A percentile compares a stretch with the other conserved stretches of the same genome.
Evolutionary conservation across 2,329 filamentous ascomycete species (phyloP).

Genomic region (Cordyceps fumosorosea): DNA sequence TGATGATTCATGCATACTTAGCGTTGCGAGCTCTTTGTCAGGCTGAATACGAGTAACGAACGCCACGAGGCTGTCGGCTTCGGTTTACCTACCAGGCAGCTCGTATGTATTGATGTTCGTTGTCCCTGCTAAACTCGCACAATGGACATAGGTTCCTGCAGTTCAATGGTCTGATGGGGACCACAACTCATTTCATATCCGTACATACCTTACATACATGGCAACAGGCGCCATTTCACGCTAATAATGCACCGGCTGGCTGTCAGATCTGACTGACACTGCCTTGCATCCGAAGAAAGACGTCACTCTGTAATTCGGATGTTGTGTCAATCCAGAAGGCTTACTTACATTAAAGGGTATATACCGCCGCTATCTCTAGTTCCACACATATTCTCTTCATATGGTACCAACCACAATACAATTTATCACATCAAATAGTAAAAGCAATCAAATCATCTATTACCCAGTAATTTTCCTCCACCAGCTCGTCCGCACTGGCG

Average conservation of each 20-base stretch:
- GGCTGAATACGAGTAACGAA: no score
- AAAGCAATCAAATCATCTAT: neutral
- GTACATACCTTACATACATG: no score
- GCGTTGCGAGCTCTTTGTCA: no score
- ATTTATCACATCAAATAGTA: slow-evolving; percentile 5
- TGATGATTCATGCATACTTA: neutral
- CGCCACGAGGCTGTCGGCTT: neutral
- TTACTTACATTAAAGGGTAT: neutral
- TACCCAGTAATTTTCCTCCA: slow-evolving; percentile 15
- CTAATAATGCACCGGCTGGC: neutral
- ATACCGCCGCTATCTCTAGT: neutral
- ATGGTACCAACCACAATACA: slow-evolving; percentile 4
- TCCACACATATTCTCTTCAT: neutral
- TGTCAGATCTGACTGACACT: neutral
- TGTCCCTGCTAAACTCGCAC: no score
- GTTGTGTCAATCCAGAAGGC: neutral
- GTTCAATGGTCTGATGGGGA: neutral
- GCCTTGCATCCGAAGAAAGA: neutral
- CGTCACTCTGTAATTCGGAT: neutral
- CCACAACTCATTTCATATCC: neutral
- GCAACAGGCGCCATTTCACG: no score
- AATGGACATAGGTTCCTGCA: no score
- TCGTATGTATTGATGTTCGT: no score
- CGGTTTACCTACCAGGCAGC: no score
- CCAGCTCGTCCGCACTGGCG: slow-evolving; percentile 11